phyloP scores from a whole-genome alignment of 1,284 basidiomycete genomes.

The Vanrija pseudolonga region DNA sequence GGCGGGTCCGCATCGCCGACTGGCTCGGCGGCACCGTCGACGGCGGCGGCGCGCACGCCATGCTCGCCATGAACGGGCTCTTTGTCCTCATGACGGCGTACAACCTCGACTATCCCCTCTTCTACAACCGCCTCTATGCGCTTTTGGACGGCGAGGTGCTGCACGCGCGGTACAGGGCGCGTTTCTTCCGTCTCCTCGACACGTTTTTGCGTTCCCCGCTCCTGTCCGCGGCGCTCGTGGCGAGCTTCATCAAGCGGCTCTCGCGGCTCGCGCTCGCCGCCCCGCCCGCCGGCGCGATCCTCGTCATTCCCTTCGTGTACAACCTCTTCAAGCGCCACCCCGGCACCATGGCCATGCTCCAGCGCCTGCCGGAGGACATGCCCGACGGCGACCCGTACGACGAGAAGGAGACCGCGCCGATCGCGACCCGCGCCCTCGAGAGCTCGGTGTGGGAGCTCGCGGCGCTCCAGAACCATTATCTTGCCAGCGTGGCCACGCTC shows the following conservation, averaged over 20 bases:
- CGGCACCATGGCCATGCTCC: constrained; percentile 87
- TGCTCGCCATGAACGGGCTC: constrained; percentile 86
- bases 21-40: constrained; percentile 89
- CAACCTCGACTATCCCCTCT: constrained; percentile 94
- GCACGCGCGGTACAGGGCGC: constrained; percentile 85
- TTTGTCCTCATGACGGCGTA: constrained; percentile 90
- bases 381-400: constrained; percentile 58
- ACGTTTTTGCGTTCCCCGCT: constrained; percentile 89
- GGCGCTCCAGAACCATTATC: constrained; percentile 76
- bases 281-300: constrained; percentile 84
- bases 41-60: constrained; percentile 76
- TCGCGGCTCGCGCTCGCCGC: constrained; percentile 77
- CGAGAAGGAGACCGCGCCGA: constrained; percentile 65
- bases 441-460: constrained; percentile 91
- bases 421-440: constrained; percentile 71
- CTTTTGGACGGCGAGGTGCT: constrained; percentile 83
- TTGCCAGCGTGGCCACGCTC: constrained; percentile 75
- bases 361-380: constrained; percentile 53
- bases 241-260: constrained; percentile 90
- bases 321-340: constrained; percentile 92
- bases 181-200: constrained; percentile 91
- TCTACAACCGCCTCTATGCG: constrained; percentile 89
- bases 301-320: constrained; percentile 89
- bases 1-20: constrained; percentile 79
- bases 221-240: constrained; percentile 80